Conservation (phyloP, 2,329 filamentous ascomycete species). For the Botrytis squamosa region DNA sequence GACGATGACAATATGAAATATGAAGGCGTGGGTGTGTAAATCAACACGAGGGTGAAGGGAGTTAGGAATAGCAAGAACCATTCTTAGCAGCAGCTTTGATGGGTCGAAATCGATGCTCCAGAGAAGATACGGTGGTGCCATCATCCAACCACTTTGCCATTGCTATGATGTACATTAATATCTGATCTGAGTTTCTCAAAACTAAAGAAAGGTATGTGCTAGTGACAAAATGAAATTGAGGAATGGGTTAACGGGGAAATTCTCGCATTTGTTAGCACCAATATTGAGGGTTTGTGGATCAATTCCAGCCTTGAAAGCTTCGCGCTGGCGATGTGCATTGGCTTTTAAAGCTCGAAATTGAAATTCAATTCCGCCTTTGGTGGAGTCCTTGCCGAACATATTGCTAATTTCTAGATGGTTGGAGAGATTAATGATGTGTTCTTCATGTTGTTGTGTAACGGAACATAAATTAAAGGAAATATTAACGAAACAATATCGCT, state of each 20-base stretch:
- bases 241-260: neutral
- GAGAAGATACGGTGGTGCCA: constrained; percentile 29
- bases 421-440: neutral
- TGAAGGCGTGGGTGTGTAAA: neutral
- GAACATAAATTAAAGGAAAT: neutral
- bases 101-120: constrained; percentile 36
- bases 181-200: neutral
- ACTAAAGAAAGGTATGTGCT: constrained; percentile 18
- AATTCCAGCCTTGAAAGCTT: constrained; percentile 46
- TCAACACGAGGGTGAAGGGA: neutral
- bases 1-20: constrained; percentile 24
- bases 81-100: constrained; percentile 34
- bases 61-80: constrained; percentile 4
- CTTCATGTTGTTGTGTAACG: neutral
- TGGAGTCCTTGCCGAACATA: constrained; percentile 55
- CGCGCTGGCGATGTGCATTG: constrained; percentile 50
- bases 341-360: constrained; percentile 58
- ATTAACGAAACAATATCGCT: neutral
- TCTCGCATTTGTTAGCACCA: constrained; percentile 24
- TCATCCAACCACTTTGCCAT: constrained; percentile 32
- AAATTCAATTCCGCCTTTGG: constrained; percentile 56
- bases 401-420: constrained; percentile 9
- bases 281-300: constrained; percentile 43
- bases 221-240: neutral
- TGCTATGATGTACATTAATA: constrained; percentile 30